Conservation (phyloP, 371 early-diverging fungal genomes). For the Entomophthora muscae region DNA sequence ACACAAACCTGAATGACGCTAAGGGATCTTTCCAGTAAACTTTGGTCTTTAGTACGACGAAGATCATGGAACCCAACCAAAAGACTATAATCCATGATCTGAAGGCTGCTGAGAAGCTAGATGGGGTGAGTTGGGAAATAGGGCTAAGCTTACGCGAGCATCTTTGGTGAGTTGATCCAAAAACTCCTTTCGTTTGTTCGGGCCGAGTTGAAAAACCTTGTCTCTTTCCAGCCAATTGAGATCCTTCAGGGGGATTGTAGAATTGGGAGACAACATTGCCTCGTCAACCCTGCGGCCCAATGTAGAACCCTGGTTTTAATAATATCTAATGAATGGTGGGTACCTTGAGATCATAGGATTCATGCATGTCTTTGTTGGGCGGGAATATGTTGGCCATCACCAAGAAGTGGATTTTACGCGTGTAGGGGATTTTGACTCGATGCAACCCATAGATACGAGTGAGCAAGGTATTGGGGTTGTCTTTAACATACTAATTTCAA, state of each 20-base stretch:
- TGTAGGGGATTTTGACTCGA: constrained; percentile 82
- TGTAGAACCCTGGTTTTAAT: constrained; percentile 44
- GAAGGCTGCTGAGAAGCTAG: constrained; percentile 42
- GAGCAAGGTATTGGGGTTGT: constrained; percentile 84
- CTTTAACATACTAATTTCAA: constrained; percentile 48
- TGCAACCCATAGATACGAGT: constrained; percentile 89
- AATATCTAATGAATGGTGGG: neutral
- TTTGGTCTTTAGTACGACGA: constrained; percentile 60
- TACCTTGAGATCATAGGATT: constrained; percentile 84
- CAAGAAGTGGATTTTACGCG: constrained; percentile 88
- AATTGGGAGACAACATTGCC: constrained; percentile 52
- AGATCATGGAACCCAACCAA: constrained; percentile 80
- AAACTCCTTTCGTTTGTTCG: constrained; percentile 49
- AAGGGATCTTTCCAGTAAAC: constrained; percentile 70
- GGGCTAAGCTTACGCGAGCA: constrained; percentile 27
- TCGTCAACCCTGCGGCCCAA: constrained; percentile 63
- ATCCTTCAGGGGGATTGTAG: constrained; percentile 82
- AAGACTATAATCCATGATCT: constrained; percentile 96
- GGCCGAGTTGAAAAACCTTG: constrained; percentile 63
- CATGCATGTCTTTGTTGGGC: constrained; percentile 88
- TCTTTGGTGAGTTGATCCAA: constrained; percentile 71
- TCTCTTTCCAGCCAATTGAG: constrained; percentile 72
- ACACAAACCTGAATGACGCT: constrained; percentile 46
- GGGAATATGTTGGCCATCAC: constrained; percentile 97
- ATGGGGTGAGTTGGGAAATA: neutral